Evolutionary conservation across 202 grass and related monocot genomes (phyloP), one percentile per base, ranked within the genome.

Genomic region (Schoenoplectus triqueter): DNA sequence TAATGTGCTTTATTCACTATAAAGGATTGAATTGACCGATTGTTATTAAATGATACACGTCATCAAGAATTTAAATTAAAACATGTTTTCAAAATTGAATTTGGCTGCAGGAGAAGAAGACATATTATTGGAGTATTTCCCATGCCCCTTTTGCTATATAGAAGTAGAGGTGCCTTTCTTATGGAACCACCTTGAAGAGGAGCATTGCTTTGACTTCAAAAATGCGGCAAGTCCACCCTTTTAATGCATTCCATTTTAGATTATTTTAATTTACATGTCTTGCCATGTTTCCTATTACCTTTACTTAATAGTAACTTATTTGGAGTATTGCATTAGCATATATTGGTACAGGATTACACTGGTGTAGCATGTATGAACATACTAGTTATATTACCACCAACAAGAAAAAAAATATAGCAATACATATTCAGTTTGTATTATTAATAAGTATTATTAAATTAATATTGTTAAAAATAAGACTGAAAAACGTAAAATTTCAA

Each of bases 131-230:
- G 94, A 97, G 70, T 94, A 97, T 80, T 92, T 97, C 42, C 92
- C 92, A 61, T 97, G 94, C 85, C 92, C 94, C 57, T 97, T 97
- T 55, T 97, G 94, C 17, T 92, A 90, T 75, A 86, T 97, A 80
- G 92, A 97, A 80, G 94, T 97, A 10, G 88, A 97, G 68, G 87
- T 94, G 72, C 94, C 90, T 1, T 97, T 89, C 86, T 92, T 94
- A 72, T 81, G 85, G 69, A 91, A 48, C 80, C 94, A 97, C 89
- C 92, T 97, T 84, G 88, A 97, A 82, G 92, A 97, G 71, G 94
- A 97, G 55, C 94, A 97, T 71, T 97, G 94, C 80, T 97, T 97
- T 17, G 88, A 97, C 90, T 85, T 89, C 15, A 88, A 82, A 88
- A 97, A 97, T 85, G 92, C 87, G 31, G 94, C 88, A 93, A 91